Percentiles rank a stretch among this genome's conserved stretches.
phyloP scores from a whole-genome alignment of 1,139 yeast species.

The Kluyveromyces sp. region DNA sequence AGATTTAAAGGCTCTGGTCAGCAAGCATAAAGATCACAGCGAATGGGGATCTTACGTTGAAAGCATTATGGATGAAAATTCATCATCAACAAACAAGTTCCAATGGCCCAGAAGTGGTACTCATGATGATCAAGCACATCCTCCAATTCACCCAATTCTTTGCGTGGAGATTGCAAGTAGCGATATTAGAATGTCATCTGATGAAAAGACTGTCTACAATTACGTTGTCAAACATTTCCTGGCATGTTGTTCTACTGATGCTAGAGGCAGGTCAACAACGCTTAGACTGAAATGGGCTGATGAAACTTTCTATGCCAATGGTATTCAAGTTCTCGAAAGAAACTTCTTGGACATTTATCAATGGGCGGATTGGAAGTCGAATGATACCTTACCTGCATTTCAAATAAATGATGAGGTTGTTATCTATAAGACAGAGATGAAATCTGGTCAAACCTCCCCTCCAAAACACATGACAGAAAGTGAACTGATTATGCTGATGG shows the following conservation, averaged over 20 bases:
- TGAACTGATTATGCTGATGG: constrained; percentile 90
- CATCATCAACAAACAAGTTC: constrained; percentile 32
- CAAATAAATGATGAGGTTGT: constrained; percentile 48
- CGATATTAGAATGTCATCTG: constrained; percentile 31
- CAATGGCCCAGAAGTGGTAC: constrained; percentile 67
- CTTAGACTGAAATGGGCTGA: constrained; percentile 68
- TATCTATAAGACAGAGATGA: constrained; percentile 50
- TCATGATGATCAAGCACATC: constrained; percentile 94
- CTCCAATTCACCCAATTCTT: constrained; percentile 88
- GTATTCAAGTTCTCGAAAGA: constrained; percentile 61
- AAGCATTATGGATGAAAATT: constrained; percentile 24
- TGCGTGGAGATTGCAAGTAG: constrained; percentile 11
- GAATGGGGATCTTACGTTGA: constrained; percentile 47
- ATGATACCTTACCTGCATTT: constrained; percentile 61
- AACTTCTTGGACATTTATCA: constrained; percentile 77
- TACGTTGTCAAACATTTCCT: constrained; percentile 79
- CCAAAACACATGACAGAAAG: constrained; percentile 86
- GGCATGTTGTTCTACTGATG: constrained; percentile 91
- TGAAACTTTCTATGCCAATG: constrained; percentile 64
- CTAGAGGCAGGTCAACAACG: constrained; percentile 64
- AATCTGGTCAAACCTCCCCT: constrained; percentile 70
- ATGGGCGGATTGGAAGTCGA: constrained; percentile 73
- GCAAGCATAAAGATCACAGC: constrained; percentile 45
- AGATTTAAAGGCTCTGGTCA: constrained; percentile 56
- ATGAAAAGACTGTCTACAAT: constrained; percentile 73